Conservation (phyloP, 805 yeast genomes). For the Yarrowia bubula region DNA sequence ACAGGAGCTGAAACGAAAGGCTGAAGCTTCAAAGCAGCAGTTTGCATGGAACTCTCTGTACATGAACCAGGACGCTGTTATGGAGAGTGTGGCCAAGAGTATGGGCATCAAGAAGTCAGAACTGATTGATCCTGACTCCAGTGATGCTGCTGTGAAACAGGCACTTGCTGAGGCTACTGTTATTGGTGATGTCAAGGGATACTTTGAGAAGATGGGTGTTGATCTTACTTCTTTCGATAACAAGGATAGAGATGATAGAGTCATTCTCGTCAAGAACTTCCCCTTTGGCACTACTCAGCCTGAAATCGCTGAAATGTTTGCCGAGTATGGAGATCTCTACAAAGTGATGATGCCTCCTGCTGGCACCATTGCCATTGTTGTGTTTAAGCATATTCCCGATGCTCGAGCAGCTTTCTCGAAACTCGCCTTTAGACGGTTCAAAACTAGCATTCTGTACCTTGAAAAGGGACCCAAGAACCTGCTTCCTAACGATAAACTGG, state of each 20-base stretch:
- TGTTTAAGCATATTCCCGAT: slow-evolving; percentile 74
- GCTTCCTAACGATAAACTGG: slow-evolving; percentile 48
- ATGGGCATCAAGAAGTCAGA: slow-evolving; percentile 82
- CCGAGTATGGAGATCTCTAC: slow-evolving; percentile 73
- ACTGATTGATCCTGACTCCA: slow-evolving; percentile 80
- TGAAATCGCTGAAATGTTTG: slow-evolving; percentile 79
- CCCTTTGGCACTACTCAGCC: slow-evolving; percentile 80
- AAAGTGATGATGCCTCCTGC: slow-evolving; percentile 92
- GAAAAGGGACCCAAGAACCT: slow-evolving; percentile 91
- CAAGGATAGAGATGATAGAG: slow-evolving; percentile 72
- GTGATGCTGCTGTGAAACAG: slow-evolving; percentile 89
- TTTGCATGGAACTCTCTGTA: slow-evolving; percentile 95
- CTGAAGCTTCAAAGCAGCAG: slow-evolving; percentile 78
- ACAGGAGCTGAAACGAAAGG: slow-evolving; percentile 75
- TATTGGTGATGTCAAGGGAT: slow-evolving; percentile 83
- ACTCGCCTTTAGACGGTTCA: slow-evolving; percentile 81
- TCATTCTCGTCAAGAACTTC: slow-evolving; percentile 83
- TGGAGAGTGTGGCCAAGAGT: slow-evolving; percentile 82
- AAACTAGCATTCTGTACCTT: slow-evolving; percentile 79
- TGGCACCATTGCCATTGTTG: slow-evolving; percentile 93
- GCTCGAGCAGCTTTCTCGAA: slow-evolving; percentile 90
- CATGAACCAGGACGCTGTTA: slow-evolving; percentile 86
- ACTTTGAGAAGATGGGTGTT: slow-evolving; percentile 81
- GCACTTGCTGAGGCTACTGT: slow-evolving; percentile 97
- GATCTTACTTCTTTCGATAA: slow-evolving; percentile 68